These are phyloP conservation scores for Paecilomyces variotii DNA, from an alignment of 2,329 filamentous ascomycete genomes.

Conservation along the genomic window DNA sequence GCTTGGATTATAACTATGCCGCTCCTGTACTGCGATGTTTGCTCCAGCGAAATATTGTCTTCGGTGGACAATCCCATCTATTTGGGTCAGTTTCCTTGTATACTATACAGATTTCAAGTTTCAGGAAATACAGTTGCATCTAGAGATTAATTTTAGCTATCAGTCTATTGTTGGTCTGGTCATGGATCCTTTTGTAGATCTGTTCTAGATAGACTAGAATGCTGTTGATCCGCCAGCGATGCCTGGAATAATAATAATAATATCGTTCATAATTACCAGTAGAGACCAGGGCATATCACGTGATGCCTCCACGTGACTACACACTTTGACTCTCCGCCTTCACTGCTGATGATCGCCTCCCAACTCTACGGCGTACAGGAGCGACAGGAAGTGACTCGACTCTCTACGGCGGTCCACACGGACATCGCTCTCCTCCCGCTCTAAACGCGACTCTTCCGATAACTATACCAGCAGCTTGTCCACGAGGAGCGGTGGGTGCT, in stretches of 20 bases:
- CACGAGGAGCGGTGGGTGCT: conserved; percentile 17
- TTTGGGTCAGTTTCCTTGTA: background rate
- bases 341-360: background rate
- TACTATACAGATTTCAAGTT: background rate
- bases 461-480: background rate
- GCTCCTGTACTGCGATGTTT: background rate
- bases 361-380: conserved; percentile 25
- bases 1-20: background rate
- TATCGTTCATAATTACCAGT: too few species aligned
- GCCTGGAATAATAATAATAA: too few species aligned
- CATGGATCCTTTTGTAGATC: background rate
- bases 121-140: background rate
- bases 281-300: too few species aligned
- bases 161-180: background rate
- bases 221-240: too few species aligned
- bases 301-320: background rate
- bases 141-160: background rate
- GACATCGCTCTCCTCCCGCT: background rate
- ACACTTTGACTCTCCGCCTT: background rate
- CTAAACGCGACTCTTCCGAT: background rate
- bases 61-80: background rate
- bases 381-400: conserved; percentile 23
- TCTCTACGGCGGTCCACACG: background rate
- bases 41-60: background rate
- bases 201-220: background rate